phyloP scores from a whole-genome alignment of 78 protist genomes.

The Dictyostelium firmibasis region DNA sequence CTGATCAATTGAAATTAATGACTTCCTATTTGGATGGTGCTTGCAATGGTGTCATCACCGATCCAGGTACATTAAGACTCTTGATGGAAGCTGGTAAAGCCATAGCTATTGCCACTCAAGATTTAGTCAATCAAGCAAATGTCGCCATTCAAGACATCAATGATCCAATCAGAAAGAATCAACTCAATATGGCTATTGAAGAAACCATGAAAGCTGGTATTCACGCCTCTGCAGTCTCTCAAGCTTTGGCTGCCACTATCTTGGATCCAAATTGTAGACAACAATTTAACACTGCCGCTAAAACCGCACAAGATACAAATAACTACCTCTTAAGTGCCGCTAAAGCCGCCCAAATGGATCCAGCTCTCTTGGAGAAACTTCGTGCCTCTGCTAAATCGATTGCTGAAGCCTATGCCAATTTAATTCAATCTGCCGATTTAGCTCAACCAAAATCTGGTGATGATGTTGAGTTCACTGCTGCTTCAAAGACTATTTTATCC shows the following conservation, averaged over 20 bases:
- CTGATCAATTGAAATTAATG: conserved; percentile 72
- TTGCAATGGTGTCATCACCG: conserved; percentile 66
- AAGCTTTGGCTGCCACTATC: conserved; percentile 76
- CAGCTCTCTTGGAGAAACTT: conserved; percentile 35
- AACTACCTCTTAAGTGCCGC: conserved; percentile 36
- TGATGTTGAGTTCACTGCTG: conserved; percentile 72
- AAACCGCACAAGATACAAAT: conserved; percentile 66
- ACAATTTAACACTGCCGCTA: conserved; percentile 72
- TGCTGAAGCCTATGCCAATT: conserved; percentile 68
- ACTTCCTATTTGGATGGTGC: conserved; percentile 79
- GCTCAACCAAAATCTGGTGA: conserved; percentile 72
- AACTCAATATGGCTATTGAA: conserved; percentile 28
- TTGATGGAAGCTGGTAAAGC: conserved; percentile 78
- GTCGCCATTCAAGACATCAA: background rate
- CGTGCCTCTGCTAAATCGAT: conserved; percentile 44
- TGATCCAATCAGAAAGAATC: conserved; percentile 61
- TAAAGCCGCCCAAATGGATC: conserved; percentile 48
- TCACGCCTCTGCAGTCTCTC: conserved; percentile 56
- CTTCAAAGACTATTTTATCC: conserved; percentile 54
- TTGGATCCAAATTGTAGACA: conserved; percentile 59
- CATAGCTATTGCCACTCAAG: conserved; percentile 77
- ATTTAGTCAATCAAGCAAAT: conserved; percentile 41
- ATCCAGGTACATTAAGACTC: conserved; percentile 63
- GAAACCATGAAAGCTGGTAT: conserved; percentile 30
- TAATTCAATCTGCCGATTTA: conserved; percentile 68